Evolutionary conservation across 2,329 filamentous ascomycete genomes (phyloP), one percentile per base, ranked within the genome.

Genomic region (Allantophomopsis cytisporea): DNA sequence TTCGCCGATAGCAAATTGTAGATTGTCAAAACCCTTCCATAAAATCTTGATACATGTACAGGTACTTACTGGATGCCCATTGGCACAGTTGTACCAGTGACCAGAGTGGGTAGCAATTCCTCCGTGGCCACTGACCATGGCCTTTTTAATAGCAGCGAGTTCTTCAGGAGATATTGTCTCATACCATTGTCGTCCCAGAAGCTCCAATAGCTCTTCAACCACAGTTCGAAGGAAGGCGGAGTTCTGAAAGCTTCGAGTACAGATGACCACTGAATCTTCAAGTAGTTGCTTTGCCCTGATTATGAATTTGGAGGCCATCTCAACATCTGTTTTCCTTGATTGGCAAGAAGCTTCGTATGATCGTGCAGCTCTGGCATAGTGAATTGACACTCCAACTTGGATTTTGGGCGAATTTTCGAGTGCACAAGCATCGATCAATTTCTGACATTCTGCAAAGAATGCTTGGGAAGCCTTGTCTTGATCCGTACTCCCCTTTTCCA

Each of bases 51-150:
- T 6, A 28, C 8, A 28, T 12, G 11, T 21, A 28, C 7, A 10
- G 8, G 3, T 28, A 43, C 39, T 41, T 36, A 45, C 43, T 2
- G 69, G 66, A 50, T 79, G 72, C 3, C 66, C 65, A 39, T 74
- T 73, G 14, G 44, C 53, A 41, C 73, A 79, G 0, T 55, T 61
- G 51, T 78, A 80, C 76, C 74, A 80, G 43, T 77, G 71, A 0
- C 76, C 76, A 0, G 65, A 58, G 35, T 63, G 57, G 0, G 57
- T 61, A 0, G 54, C 51, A 14, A 65, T 63, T 0, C 62, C 63
- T 1, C 42, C 30, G 1, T 51, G 45, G 7, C 67, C 67, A 1
- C 46, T 57, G 4, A 64, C 55, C 66, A 72, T 71, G 1, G 66
- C 66, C 2, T 45, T 39, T 35, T 66, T 65, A 42, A 71, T 64